Evolutionary conservation across 2,329 filamentous ascomycete genomes (phyloP).

Genomic region (Chaetomium globosum): DNA sequence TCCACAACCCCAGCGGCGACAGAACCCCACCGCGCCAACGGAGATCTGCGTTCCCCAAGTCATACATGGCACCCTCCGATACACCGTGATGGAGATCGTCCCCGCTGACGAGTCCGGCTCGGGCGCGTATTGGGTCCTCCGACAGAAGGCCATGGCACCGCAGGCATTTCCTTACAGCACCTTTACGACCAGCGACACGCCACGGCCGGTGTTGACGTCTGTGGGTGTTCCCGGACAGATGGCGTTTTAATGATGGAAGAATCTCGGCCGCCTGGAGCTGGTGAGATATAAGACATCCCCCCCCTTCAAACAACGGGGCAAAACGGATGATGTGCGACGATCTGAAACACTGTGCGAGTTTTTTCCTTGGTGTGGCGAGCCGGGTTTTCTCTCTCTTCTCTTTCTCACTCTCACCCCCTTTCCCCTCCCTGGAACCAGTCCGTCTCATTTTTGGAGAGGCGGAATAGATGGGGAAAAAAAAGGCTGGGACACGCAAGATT

Average conservation of each 20-base stretch:
- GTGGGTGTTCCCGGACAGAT: conserved; percentile 23
- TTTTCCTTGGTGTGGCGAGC: conserved; percentile 4
- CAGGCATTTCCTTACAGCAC: conserved; percentile 23
- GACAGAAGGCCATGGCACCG: conserved; percentile 26
- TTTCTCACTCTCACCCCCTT: neutral
- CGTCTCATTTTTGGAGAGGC: conserved; percentile 11
- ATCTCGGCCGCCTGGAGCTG: conserved; percentile 1
- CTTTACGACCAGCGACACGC: conserved; percentile 34
- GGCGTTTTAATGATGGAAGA: neutral
- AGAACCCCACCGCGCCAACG: neutral
- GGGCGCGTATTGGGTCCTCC: conserved; percentile 30
- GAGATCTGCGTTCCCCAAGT: conserved; percentile 33
- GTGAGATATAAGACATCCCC: neutral
- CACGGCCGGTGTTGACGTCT: conserved; percentile 29
- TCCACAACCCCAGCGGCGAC: conserved; percentile 1
- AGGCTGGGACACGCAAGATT: conserved; percentile 21
- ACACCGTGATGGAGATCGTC: conserved; percentile 34
- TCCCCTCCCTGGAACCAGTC: conserved; percentile 11
- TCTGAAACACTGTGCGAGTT: neutral
- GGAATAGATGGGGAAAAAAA: conserved; percentile 18
- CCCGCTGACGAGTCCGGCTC: conserved; percentile 20
- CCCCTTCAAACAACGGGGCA: neutral
- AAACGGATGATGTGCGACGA: neutral
- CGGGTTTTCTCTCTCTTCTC: conserved; percentile 10
- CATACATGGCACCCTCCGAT: conserved; percentile 31